Percentiles rank a stretch among this genome's conserved stretches.
phyloP scores from a whole-genome alignment of 257 asterid species.

The Cruciata laevipes region DNA sequence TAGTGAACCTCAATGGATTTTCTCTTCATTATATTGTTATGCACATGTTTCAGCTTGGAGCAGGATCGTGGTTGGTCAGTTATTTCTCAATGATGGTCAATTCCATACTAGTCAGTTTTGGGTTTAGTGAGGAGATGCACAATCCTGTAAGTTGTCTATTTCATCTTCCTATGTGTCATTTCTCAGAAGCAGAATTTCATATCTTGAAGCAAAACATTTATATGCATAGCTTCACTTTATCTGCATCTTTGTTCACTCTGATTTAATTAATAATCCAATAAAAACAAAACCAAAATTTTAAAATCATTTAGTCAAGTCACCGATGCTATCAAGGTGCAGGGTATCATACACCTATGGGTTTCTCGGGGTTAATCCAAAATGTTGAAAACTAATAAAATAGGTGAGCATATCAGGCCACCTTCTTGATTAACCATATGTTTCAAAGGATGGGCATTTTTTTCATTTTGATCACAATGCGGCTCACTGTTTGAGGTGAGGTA shows the following conservation, averaged over 20 bases:
- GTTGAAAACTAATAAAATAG: not conserved
- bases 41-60: conserved; percentile 63
- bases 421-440: not conserved
- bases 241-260: not conserved
- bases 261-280: no score
- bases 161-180: not conserved
- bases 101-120: conserved; percentile 64
- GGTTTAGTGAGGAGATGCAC: conserved; percentile 83
- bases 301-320: no score
- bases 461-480: not conserved
- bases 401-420: not conserved
- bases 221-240: not conserved
- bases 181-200: not conserved
- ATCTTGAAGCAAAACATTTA: not conserved
- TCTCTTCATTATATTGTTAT: conserved; percentile 9
- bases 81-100: conserved; percentile 54
- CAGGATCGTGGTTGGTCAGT: conserved; percentile 72
- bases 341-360: not conserved
- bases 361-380: not conserved
- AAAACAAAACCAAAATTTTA: no score
- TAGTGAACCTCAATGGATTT: not conserved
- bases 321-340: not conserved
- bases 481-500: not conserved
- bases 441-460: not conserved
- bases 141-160: conserved; percentile 58